Evolutionary conservation across 2,329 filamentous ascomycete genomes (phyloP).

Genomic region (Aspergillus nomiae): DNA sequence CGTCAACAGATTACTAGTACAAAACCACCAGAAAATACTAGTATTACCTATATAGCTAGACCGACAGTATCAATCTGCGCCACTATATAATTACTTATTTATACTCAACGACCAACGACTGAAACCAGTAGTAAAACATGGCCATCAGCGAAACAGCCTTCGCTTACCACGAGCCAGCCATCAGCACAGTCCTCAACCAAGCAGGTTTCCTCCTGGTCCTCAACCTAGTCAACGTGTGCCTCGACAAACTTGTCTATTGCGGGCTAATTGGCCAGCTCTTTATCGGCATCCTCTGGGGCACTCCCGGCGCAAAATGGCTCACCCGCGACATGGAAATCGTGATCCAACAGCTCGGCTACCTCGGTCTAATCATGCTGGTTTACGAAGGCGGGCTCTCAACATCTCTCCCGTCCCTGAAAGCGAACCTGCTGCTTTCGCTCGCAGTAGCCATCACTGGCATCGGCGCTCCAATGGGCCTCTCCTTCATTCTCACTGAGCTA

Average conservation of each 20-base stretch:
- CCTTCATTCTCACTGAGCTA: slow-evolving; percentile 60
- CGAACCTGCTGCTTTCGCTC: slow-evolving; percentile 62
- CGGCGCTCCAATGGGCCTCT: slow-evolving; percentile 63
- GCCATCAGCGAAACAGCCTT: slow-evolving; percentile 30
- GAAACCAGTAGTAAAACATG: neutral
- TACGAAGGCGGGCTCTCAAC: slow-evolving; percentile 58
- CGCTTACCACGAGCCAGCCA: slow-evolving; percentile 65
- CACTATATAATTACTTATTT: no score
- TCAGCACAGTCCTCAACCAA: slow-evolving; percentile 61
- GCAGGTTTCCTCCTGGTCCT: slow-evolving; percentile 65
- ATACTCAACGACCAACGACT: neutral
- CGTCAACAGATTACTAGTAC: neutral
- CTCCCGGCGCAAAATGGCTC: slow-evolving; percentile 65
- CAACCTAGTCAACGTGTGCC: slow-evolving; percentile 58
- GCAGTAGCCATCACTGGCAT: slow-evolving; percentile 69
- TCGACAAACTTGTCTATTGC: slow-evolving; percentile 66
- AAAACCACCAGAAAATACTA: neutral
- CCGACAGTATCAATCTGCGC: neutral
- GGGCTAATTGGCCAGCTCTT: slow-evolving; percentile 73
- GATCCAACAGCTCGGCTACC: slow-evolving; percentile 68
- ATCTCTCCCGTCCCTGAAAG: slow-evolving; percentile 54
- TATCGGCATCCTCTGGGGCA: slow-evolving; percentile 70
- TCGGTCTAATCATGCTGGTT: slow-evolving; percentile 71
- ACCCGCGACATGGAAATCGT: slow-evolving; percentile 53
- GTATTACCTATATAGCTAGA: slow-evolving; percentile 1